phyloP scores from a whole-genome alignment of 768 basidiomycete species.

The Saitozyma sp. region DNA sequence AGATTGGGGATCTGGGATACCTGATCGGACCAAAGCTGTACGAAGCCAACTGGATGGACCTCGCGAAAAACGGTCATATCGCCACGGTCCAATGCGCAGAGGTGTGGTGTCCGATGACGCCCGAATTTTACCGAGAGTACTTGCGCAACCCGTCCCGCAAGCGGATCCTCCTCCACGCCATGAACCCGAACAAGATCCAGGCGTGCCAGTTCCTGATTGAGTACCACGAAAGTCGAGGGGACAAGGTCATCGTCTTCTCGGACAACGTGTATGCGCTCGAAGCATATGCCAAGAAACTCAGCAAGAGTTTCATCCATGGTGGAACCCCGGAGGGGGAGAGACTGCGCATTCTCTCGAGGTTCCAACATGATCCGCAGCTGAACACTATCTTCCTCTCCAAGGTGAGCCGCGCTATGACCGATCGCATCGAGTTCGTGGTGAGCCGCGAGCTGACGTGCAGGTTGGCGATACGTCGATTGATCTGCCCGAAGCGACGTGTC shows the following conservation, averaged over 20 bases:
- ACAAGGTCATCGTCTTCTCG: conserved; percentile 99
- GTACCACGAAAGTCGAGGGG: conserved; percentile 94
- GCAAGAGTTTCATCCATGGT: conserved; percentile 94
- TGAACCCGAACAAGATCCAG: conserved; percentile 99
- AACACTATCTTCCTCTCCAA: conserved; percentile 99
- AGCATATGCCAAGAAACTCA: conserved; percentile 84
- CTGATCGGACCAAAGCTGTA: conserved; percentile 99
- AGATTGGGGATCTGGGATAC: conserved; percentile 96
- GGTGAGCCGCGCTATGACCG: conserved; percentile 55
- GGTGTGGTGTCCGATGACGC: conserved; percentile 99
- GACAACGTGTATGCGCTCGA: conserved; percentile 97
- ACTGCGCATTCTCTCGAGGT: conserved; percentile 89
- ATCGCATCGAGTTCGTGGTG: too few relatives aligned
- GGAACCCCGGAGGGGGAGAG: conserved; percentile 92
- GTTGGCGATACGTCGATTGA: conserved; percentile 95
- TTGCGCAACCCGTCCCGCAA: conserved; percentile 80
- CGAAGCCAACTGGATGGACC: conserved; percentile 99
- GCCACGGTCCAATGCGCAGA: conserved; percentile 99
- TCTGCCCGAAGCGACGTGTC: conserved; percentile 95
- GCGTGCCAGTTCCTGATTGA: conserved; percentile 98
- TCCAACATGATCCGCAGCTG: conserved; percentile 91
- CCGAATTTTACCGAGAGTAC: conserved; percentile 98
- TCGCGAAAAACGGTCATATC: conserved; percentile 98
- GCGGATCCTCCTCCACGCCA: conserved; percentile 94
- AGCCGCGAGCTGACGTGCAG: conserved; percentile 5